Conservation (phyloP, 306 rosid genomes). For the Corylus heterophylla region DNA sequence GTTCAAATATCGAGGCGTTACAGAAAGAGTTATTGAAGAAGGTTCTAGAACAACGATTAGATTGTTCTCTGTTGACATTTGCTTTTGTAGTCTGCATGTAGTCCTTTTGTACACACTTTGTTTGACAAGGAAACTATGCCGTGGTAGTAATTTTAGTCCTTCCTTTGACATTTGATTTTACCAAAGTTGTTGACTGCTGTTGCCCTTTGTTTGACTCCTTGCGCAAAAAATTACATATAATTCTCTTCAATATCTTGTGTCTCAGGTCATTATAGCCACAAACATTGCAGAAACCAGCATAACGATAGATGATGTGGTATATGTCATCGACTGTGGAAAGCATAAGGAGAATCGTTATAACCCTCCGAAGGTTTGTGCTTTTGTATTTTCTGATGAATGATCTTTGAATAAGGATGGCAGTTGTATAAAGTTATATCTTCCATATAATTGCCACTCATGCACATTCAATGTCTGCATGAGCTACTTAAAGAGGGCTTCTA, state of each 20-base stretch:
- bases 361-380: constrained; percentile 78
- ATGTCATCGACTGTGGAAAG: constrained; percentile 89
- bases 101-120: background rate
- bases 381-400: constrained; percentile 12
- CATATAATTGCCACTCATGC: background rate
- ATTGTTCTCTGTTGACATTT: background rate
- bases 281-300: constrained; percentile 98
- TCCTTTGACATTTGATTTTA: background rate
- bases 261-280: constrained; percentile 87
- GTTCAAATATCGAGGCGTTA: too few relatives aligned
- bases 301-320: constrained; percentile 90
- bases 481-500: background rate
- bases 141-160: background rate
- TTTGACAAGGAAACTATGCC: background rate
- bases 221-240: background rate
- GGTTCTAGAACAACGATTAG: background rate
- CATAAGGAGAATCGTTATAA: constrained; percentile 96
- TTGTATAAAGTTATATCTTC: constrained; percentile 5
- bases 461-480: background rate
- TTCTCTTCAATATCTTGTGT: constrained; percentile 24
- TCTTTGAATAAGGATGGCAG: background rate
- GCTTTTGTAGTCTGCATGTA: background rate
- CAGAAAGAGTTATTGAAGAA: background rate
- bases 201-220: background rate
- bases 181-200: background rate